Base-by-base conservation (phyloP, 441 rosid species). In the Melastoma candidum region DNA sequence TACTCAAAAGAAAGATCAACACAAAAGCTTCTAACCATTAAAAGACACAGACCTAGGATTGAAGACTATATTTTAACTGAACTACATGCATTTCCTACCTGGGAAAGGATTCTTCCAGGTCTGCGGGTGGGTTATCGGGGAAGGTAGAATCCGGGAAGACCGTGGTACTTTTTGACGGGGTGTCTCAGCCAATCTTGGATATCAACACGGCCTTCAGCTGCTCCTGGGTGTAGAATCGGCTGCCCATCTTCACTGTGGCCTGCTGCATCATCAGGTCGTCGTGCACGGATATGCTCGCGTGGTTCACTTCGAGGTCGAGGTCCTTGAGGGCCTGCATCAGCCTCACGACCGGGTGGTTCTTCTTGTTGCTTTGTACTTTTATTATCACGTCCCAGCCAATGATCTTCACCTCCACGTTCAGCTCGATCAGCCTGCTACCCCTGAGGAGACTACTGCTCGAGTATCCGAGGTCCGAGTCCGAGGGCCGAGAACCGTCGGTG, bases 201-300 rank as follows among this genome's bases (percentile, higher is more conserved):
- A 77, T 57, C 12, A 93, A 70, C 44, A 87, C 95, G 52, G 50
- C 44, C 77, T 75, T 79, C 49, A 93, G 97, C 76, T 93, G 93
- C 32, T 93, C 97, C 56, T 76, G 96, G 0, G 88, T 76, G 84
- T 82, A 93, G 65, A 78, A 69, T 56, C 83, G 82, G 58, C 85
- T 76, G 7, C 85, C 93, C 97, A 93, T 93, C 70, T 83, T 93
- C 56, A 93, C 98, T 0, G 95, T 85, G 8, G 98, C 98, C 77
- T 93, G 97, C 51, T 88, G 96, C 68, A 93, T 93, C 98, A 93
- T 93, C 78, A 93, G 65, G 53, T 93, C 98, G 58, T 93, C 86
- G 67, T 86, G 87, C 25, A 89, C 97, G 0, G 98, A 84, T 41
- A 88, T 85, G 49, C 95, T 93, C 1, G 96, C 98, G 9, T 93